Evolutionary conservation across 2,329 filamentous ascomycete species (phyloP).

Genomic region (Plectosphaerella plurivora): DNA sequence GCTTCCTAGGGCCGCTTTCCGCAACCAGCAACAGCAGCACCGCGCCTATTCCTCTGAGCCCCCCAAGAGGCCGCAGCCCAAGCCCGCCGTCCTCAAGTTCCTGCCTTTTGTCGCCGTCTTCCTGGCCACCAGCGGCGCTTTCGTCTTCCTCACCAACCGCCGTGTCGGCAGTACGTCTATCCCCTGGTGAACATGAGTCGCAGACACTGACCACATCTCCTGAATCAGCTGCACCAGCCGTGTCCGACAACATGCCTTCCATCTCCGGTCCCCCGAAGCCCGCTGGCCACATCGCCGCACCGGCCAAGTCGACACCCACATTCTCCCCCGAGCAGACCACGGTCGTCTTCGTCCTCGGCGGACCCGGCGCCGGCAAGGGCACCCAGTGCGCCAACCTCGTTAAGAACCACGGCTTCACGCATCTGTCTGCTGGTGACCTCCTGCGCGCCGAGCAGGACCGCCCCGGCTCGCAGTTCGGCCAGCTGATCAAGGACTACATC

Average conservation of each 20-base stretch:
- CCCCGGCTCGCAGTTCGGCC: slow-evolving; percentile 80
- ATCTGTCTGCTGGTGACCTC: slow-evolving; percentile 90
- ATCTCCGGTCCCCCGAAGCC: slow-evolving; percentile 28
- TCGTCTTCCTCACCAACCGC: slow-evolving; percentile 44
- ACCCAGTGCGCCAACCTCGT: slow-evolving; percentile 92
- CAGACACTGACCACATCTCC: slow-evolving; percentile 5
- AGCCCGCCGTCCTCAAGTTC: slow-evolving; percentile 43
- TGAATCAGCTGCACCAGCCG: slow-evolving; percentile 3
- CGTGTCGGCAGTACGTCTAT: slow-evolving; percentile 16
- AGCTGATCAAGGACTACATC: slow-evolving; percentile 91
- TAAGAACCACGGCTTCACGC: slow-evolving; percentile 81
- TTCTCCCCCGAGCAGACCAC: slow-evolving; percentile 76
- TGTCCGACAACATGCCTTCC: slow-evolving; percentile 30
- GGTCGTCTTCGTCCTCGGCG: slow-evolving; percentile 95
- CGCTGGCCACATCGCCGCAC: slow-evolving; percentile 39
- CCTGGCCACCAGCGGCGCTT: slow-evolving; percentile 41
- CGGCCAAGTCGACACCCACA: slow-evolving; percentile 56
- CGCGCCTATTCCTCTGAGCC: slow-evolving; percentile 39
- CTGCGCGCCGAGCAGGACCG: slow-evolving; percentile 91
- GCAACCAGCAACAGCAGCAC: slow-evolving; percentile 12
- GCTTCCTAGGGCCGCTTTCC: slow-evolving; percentile 4
- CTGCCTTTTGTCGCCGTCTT: slow-evolving; percentile 53
- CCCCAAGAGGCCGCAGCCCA: slow-evolving; percentile 26
- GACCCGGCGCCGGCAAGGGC: slow-evolving; percentile 92
- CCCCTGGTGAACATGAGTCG: slow-evolving; percentile 1